A percentile compares a stretch with the other conserved stretches of the same genome.
These are phyloP conservation scores for Clarireedia homoeocarpa DNA, from an alignment of 2,329 filamentous ascomycete genomes.

Conservation along the genomic window DNA sequence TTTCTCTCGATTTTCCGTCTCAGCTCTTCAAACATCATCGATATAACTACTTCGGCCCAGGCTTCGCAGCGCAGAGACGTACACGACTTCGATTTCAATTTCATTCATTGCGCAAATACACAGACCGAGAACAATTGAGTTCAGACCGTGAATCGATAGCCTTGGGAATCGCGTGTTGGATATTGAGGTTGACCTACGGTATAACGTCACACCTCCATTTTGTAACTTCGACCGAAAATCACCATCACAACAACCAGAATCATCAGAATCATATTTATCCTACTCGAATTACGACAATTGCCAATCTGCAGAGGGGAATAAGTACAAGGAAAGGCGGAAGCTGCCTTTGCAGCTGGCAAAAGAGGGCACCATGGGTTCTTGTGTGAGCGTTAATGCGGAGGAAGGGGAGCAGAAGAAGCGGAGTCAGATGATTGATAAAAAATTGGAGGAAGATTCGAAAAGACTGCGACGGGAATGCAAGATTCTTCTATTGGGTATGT, in stretches of 20 bases:
- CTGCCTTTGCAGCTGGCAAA: conserved; percentile 24
- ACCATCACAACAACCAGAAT: neutral
- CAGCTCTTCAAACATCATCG: neutral
- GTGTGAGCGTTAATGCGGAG: conserved; percentile 77
- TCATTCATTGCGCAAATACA: neutral
- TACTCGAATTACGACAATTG: neutral
- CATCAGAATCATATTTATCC: neutral
- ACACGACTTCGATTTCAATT: neutral
- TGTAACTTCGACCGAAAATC: neutral
- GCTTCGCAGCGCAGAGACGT: neutral
- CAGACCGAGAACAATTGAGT: neutral
- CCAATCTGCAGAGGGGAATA: conserved; percentile 3
- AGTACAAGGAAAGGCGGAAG: conserved; percentile 15
- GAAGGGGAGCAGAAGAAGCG: conserved; percentile 91
- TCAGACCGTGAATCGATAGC: neutral
- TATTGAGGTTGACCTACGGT: neutral
- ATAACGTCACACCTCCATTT: conserved; percentile 4
- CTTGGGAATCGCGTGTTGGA: conserved; percentile 6
- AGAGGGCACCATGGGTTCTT: conserved; percentile 68
- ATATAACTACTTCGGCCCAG: neutral
- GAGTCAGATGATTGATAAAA: conserved; percentile 91
- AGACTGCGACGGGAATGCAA: conserved; percentile 96
- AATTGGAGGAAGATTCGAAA: conserved; percentile 88
- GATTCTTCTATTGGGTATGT: conserved; percentile 83
- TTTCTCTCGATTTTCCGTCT: neutral